Percentiles rank a stretch among this genome's conserved stretches.
Evolutionary conservation across 2,329 filamentous ascomycete species (phyloP).

Genomic region (Pseudovirgaria hyperparasitica): DNA sequence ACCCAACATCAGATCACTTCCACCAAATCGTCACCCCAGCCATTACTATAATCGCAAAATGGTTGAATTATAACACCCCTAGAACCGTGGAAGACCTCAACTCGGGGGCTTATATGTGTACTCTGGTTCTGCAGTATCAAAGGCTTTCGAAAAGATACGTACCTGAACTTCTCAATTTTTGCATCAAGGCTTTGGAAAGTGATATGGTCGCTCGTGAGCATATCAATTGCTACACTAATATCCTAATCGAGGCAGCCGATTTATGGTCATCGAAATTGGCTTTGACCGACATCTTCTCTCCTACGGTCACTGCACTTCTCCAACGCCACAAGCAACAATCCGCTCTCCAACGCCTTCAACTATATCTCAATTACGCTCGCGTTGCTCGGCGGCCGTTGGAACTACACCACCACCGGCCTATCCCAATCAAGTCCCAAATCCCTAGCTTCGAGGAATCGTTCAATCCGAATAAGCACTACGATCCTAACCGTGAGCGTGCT

Average conservation of each 20-base stretch:
- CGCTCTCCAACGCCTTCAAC: slow-evolving; percentile 49
- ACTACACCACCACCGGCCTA: slow-evolving; percentile 77
- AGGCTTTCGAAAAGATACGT: slow-evolving; percentile 72
- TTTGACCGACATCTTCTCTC: slow-evolving; percentile 68
- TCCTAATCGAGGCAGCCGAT: slow-evolving; percentile 56
- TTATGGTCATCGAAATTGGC: slow-evolving; percentile 62
- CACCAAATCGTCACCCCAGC: slow-evolving; percentile 89
- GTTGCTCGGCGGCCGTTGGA: slow-evolving; percentile 64
- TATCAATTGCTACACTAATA: slow-evolving; percentile 47
- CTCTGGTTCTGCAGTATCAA: slow-evolving; percentile 73
- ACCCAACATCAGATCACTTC: slow-evolving; percentile 94
- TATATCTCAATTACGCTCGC: slow-evolving; percentile 48
- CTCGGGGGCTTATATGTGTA: slow-evolving; percentile 66
- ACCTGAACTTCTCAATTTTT: slow-evolving; percentile 77
- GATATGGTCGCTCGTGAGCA: slow-evolving; percentile 31
- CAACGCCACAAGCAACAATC: slow-evolving; percentile 19
- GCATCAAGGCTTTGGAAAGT: slow-evolving; percentile 52
- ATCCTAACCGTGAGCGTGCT: slow-evolving; percentile 80
- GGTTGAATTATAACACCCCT: slow-evolving; percentile 65
- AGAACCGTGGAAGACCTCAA: slow-evolving; percentile 52
- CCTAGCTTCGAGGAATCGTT: slow-evolving; percentile 95
- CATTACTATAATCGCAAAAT: slow-evolving; percentile 71
- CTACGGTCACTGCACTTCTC: slow-evolving; percentile 31
- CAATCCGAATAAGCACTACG: slow-evolving; percentile 94
- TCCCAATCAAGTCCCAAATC: slow-evolving; percentile 76